phyloP scores from a whole-genome alignment of 179 eudicot species.

The Monotropa hypopitys region DNA sequence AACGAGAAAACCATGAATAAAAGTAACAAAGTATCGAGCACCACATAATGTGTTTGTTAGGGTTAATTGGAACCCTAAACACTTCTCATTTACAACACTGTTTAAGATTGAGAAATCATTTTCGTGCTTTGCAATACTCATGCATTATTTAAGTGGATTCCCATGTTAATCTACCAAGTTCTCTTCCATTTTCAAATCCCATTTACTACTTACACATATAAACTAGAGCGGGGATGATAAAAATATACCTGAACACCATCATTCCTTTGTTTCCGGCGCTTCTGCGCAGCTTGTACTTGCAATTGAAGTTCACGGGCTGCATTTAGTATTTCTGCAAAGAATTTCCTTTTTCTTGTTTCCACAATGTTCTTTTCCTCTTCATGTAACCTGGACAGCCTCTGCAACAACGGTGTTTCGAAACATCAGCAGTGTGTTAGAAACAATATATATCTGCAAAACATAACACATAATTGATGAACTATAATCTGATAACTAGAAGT shows the following conservation, averaged over 20 bases:
- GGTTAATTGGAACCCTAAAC: too few relatives aligned
- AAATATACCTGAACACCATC: constrained; percentile 70
- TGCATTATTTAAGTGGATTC: not conserved
- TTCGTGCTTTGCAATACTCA: not conserved
- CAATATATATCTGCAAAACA: not conserved
- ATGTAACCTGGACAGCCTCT: constrained; percentile 77
- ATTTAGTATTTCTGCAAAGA: constrained; percentile 82
- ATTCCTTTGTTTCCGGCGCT: constrained; percentile 87
- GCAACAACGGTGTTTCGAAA: constrained; percentile 21
- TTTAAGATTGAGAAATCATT: not conserved
- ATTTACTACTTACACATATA: not conserved
- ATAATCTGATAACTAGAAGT: not conserved
- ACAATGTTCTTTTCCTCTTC: constrained; percentile 79
- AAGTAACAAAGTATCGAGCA: too few relatives aligned
- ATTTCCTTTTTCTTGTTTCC: constrained; percentile 72
- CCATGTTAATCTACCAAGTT: not conserved
- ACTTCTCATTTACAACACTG: too few relatives aligned
- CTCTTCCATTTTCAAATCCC: not conserved
- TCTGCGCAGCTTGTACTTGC: constrained; percentile 68
- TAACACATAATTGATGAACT: not conserved
- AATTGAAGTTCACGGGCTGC: constrained; percentile 85
- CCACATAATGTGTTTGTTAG: too few relatives aligned
- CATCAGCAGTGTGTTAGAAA: constrained; percentile 11
- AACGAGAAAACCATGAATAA: too few relatives aligned
- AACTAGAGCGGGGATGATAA: not conserved